These are phyloP conservation scores for Neurospora cerealis DNA, from an alignment of 495 filamentous ascomycete genomes.

Conservation along the genomic window DNA sequence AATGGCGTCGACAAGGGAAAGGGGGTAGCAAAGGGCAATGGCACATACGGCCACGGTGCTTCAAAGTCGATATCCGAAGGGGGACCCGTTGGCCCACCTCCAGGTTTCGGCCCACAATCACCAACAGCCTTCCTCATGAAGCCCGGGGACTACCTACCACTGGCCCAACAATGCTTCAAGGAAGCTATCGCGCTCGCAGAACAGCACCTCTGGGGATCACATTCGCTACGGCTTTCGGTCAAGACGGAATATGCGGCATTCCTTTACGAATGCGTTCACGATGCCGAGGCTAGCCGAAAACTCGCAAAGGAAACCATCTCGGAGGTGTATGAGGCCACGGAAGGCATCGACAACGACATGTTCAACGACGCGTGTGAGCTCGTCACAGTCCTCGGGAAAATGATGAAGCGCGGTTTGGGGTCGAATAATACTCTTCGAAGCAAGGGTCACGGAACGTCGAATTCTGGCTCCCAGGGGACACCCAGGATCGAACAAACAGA, in stretches of 20 bases:
- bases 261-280: constrained; percentile 85
- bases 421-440: constrained; percentile 19
- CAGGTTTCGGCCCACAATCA: constrained; percentile 40
- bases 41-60: constrained; percentile 9
- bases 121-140: constrained; percentile 64
- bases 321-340: constrained; percentile 81
- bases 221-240: constrained; percentile 81
- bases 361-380: constrained; percentile 70
- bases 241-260: constrained; percentile 94
- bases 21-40: constrained; percentile 27
- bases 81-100: constrained; percentile 39
- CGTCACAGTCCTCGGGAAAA: constrained; percentile 62
- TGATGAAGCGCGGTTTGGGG: constrained; percentile 59
- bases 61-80: constrained; percentile 22
- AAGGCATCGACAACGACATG: constrained; percentile 87
- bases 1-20: constrained; percentile 35
- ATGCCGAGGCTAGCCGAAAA: constrained; percentile 58
- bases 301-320: constrained; percentile 75
- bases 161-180: constrained; percentile 69
- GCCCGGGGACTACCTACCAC: constrained; percentile 71
- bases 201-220: constrained; percentile 66
- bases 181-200: constrained; percentile 69
- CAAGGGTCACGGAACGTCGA: constrained; percentile 17
- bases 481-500: constrained; percentile 10
- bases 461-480: constrained; percentile 17